Base-by-base conservation (phyloP, 2,329 filamentous ascomycete species). In the Epichloe typhina region DNA sequence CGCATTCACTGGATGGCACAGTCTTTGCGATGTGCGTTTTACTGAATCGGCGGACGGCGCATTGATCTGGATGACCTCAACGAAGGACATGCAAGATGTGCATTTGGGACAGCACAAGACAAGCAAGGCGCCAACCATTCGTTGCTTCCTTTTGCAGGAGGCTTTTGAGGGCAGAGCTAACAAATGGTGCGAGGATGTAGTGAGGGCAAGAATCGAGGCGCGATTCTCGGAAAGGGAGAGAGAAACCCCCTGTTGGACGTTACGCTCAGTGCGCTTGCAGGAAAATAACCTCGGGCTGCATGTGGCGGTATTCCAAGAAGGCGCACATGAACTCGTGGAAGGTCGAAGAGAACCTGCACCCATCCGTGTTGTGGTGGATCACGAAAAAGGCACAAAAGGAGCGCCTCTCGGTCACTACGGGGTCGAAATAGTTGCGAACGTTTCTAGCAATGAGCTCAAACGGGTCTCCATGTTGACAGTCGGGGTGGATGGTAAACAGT, bases 151-250 rank as follows among this genome's bases (percentile, higher is more conserved):
- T 74, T 74, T 95, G 1, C 79, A 83, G 47, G 86, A 88, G 49
- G 69, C 77, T 7, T 91, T 91, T 59, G 86, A 95, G 62, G 83
- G 82, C 26, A 90, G 83, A 63, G 87, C 85, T 1, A 71, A 74
- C 17, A 86, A 84, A 54, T 83, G 88, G 67, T 81, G 82, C 31
- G 91, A 97, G 66, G 93, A 97, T 56, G 75, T 96, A 12, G 80
- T 83, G 46, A 94, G 91, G 68, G 89, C 90, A 8, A 82, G 84
- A 56, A 81, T 96, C 13, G 91, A 96, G 66, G 85, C 83, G 5
- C 80, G 90, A 11, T 95, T 94, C 60, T 72, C 86, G 0, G 89
- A 95, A 63, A 65, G 72, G n/a, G 88, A 95, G 69, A 80, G 90
- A 52, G 88, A 95, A 64, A 79, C 84, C 52, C 76, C 76, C 82